Conservation (phyloP, 1,139 yeast genomes). For the Suhomyces atakaporum region DNA sequence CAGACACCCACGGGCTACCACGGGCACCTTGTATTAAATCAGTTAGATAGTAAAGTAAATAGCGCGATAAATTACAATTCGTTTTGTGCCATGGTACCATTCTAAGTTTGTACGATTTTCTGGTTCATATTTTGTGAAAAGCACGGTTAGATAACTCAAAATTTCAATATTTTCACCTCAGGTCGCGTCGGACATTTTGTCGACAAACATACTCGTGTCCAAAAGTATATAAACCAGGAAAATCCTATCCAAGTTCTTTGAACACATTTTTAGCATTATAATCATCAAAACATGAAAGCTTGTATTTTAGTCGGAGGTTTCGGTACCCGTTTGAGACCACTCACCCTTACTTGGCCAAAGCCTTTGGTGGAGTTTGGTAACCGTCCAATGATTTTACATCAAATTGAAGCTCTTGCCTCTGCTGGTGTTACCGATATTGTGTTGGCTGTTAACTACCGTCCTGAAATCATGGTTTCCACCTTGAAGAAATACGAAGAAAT, state of each 20-base stretch:
- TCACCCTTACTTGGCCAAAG: conserved; percentile 95
- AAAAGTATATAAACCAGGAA: conserved; percentile 9
- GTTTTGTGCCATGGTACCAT: too few relatives aligned
- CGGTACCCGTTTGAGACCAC: conserved; percentile 99
- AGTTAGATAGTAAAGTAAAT: too few relatives aligned
- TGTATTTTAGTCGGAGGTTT: conserved; percentile 98
- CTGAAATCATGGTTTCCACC: conserved; percentile 97
- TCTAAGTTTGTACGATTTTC: too few relatives aligned
- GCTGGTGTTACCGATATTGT: conserved; percentile 99
- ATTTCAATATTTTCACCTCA: neutral
- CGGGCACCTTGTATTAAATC: too few relatives aligned
- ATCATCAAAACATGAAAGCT: conserved; percentile 77
- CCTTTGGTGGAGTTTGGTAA: conserved; percentile 98
- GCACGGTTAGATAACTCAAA: too few relatives aligned
- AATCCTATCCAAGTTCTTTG: conserved; percentile 5
- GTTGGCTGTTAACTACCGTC: conserved; percentile 98
- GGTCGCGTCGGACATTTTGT: neutral
- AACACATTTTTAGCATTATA: conserved; percentile 6
- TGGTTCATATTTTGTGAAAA: too few relatives aligned
- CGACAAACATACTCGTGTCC: conserved; percentile 1
- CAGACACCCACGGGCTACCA: too few relatives aligned
- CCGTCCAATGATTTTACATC: conserved; percentile 97
- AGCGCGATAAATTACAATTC: too few relatives aligned
- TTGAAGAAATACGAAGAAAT: conserved; percentile 91
- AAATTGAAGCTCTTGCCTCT: conserved; percentile 94